Conservation (phyloP, 805 yeast genomes). For the Hanseniaspora clermontiae region DNA sequence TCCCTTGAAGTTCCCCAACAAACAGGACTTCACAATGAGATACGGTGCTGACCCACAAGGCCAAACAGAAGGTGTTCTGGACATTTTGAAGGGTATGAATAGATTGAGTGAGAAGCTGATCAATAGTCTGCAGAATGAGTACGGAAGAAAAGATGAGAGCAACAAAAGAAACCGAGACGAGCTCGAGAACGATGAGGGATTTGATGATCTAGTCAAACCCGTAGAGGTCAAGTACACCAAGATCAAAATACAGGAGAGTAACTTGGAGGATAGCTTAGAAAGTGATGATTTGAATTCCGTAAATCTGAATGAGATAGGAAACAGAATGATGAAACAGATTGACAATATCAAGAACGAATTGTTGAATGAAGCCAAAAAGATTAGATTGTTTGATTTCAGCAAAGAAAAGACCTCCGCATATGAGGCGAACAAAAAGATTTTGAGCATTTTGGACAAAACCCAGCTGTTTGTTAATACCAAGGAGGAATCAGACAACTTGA, state of each 20-base stretch:
- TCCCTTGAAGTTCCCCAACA: slow-evolving; percentile 60
- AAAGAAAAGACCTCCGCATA: slow-evolving; percentile 17
- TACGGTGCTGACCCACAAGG: slow-evolving; percentile 38
- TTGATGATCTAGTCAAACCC: slow-evolving; percentile 40
- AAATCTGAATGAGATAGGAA: not conserved
- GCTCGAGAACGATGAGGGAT: slow-evolving; percentile 34
- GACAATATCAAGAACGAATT: slow-evolving; percentile 25
- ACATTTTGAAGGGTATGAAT: slow-evolving; percentile 78
- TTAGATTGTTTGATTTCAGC: not conserved
- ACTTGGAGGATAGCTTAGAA: slow-evolving; percentile 15
- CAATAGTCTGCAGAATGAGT: slow-evolving; percentile 36
- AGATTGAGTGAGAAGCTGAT: slow-evolving; percentile 74
- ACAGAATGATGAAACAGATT: slow-evolving; percentile 4
- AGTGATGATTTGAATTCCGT: not conserved
- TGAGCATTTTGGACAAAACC: not conserved
- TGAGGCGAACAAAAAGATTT: not conserved
- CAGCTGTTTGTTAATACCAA: slow-evolving; percentile 17
- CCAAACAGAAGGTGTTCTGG: slow-evolving; percentile 49
- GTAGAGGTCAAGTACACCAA: slow-evolving; percentile 42
- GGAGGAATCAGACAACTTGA: slow-evolving; percentile 23
- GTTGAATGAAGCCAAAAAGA: slow-evolving; percentile 26
- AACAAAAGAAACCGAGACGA: slow-evolving; percentile 18
- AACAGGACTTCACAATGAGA: slow-evolving; percentile 82
- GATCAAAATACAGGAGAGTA: slow-evolving; percentile 28
- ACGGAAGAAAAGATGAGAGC: slow-evolving; percentile 23